Base-by-base conservation (phyloP, 2,329 filamentous ascomycete genomes). In the Tolypocladium inflatum region DNA sequence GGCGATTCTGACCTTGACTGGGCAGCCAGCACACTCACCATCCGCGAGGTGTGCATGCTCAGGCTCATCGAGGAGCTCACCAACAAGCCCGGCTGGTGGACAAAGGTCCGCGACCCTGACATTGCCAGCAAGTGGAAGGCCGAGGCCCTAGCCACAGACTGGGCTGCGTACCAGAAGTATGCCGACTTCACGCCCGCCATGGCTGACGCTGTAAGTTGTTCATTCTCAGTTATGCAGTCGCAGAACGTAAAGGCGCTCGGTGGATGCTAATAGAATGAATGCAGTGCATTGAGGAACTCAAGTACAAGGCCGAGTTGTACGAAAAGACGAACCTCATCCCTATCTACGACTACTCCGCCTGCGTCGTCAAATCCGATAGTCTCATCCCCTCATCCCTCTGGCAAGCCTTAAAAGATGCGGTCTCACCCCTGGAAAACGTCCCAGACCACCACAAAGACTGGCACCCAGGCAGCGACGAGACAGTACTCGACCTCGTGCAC, bases 401-500 rank as follows among this genome's bases (percentile, higher is more conserved):
- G 5, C 19, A 76, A 1, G 67, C 71, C 1, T 71, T 88, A 3
- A 71, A 65, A 38, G 62, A 65, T 2, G 77, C 74, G 1, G 76
- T 81, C 35, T 65, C 68, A 1, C 66, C 66, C 0, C 71, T 89
- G 1, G 79, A 86, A 59, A 67, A 79, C n/a, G 73, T 80, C 1
- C 77, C 79, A 0, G 77, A 80, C 9, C 56, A 71, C 0, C 55
- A 73, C 41, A 78, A 80, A 61, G 85, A 87, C 67, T 89, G 80
- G 78, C 82, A 88, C 67, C 85, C 85, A 0, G 73, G 78, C 2
- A 83, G 80, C 0, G 71, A 83, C 38, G 68, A 73, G 0, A 78
- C 77, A 59, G 83, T 89, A 1, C 76, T 85, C 0, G 80, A 89
- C 64, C 71, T 88, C 2, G 77, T 88, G 6, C 79, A 88, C 61